Percentiles rank a stretch among this genome's conserved stretches.
Conservation (phyloP, 306 rosid genomes). For the Leucaena leucocephala region DNA sequence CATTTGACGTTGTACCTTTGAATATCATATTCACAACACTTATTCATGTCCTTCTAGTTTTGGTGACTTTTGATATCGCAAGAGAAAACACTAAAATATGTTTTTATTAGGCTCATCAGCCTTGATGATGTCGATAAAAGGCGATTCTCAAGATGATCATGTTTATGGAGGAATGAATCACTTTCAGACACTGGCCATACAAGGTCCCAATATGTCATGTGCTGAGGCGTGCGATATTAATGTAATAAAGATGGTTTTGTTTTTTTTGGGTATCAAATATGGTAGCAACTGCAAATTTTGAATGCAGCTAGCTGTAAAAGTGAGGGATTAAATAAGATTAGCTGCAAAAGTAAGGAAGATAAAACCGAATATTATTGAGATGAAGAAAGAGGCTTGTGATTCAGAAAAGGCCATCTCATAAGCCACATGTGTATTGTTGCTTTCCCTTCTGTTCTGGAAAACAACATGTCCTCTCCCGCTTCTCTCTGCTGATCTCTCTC, state of each 20-base stretch:
- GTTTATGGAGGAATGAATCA: background rate
- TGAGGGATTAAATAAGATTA: conserved; percentile 14
- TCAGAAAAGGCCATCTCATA: conserved; percentile 43
- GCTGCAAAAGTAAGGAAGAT: conserved; percentile 17
- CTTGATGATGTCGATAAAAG: background rate
- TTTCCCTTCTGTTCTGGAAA: conserved; percentile 40
- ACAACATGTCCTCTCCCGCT: conserved; percentile 42
- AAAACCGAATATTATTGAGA: background rate
- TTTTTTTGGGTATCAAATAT: conserved; percentile 20
- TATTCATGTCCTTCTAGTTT: background rate
- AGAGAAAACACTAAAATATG: background rate
- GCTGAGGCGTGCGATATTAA: conserved; percentile 3
- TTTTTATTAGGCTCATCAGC: background rate
- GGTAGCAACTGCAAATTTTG: conserved; percentile 40
- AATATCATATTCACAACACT: background rate
- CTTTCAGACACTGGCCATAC: background rate
- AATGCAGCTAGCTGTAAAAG: conserved; percentile 46
- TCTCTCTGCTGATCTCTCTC: conserved; percentile 31
- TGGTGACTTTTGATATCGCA: background rate
- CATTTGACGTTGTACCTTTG: conserved; percentile 29
- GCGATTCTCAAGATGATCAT: background rate
- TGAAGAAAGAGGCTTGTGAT: conserved; percentile 36
- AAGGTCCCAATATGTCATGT: background rate
- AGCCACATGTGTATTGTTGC: conserved; percentile 48
- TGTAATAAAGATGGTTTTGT: conserved; percentile 6